These are phyloP conservation scores for Globisporangium middletonii DNA, from an alignment of 352 stramenopile genomes.

Conservation along the genomic window DNA sequence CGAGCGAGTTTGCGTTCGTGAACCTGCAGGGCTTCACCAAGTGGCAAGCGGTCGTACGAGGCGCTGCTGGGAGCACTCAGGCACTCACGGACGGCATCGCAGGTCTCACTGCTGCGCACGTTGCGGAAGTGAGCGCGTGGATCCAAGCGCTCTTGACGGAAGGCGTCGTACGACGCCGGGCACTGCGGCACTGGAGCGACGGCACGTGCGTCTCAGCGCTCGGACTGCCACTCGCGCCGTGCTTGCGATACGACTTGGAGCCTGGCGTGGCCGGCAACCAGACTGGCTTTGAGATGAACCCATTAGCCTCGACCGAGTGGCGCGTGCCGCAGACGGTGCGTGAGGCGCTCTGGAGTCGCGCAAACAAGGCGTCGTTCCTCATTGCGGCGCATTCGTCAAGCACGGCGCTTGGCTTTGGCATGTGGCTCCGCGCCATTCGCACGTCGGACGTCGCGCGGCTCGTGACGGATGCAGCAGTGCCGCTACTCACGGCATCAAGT, in stretches of 20 bases:
- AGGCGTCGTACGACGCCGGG: constrained; percentile 40
- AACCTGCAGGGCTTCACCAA: constrained; percentile 39
- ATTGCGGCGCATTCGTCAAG: constrained; percentile 22
- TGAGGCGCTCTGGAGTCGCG: constrained; percentile 28
- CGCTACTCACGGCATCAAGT: constrained; percentile 17
- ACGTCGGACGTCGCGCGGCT: constrained; percentile 16
- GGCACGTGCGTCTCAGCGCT: constrained; percentile 55
- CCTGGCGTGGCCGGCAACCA: constrained; percentile 39
- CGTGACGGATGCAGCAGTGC: constrained; percentile 11
- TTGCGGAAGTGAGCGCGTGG: constrained; percentile 36
- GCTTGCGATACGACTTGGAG: constrained; percentile 56
- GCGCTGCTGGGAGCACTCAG: constrained; percentile 12
- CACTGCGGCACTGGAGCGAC: constrained; percentile 50
- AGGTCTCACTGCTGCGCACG: constrained; percentile 26
- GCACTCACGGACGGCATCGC: constrained; percentile 15
- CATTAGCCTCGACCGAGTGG: constrained; percentile 10
- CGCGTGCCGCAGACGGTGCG: constrained; percentile 17
- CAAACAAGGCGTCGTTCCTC: constrained; percentile 34
- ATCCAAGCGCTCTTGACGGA: constrained; percentile 31
- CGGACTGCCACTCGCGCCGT: constrained; percentile 23
- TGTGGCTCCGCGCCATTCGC: constrained; percentile 36
- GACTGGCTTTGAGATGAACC: constrained; percentile 63
- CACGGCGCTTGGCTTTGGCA: constrained; percentile 23
- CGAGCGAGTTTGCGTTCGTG: constrained; percentile 31
- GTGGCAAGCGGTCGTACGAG: constrained; percentile 28